Base-by-base conservation (phyloP, 768 basidiomycete genomes). In the Lactarius hengduanensis region DNA sequence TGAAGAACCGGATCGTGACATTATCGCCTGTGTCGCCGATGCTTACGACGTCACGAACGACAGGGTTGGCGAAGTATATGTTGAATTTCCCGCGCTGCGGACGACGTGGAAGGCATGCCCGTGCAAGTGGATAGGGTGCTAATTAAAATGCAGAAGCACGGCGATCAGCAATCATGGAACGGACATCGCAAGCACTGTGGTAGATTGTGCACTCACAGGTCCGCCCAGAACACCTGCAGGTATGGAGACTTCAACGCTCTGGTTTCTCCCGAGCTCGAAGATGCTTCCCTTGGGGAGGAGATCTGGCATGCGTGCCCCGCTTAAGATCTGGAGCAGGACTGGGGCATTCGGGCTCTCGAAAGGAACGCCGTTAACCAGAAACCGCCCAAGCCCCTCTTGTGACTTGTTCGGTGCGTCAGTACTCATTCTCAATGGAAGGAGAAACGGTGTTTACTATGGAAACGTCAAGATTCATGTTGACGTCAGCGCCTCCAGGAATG, bases 241-340 rank as follows among this genome's bases (percentile, higher is more conserved):
- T 5, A 58, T 58, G 13, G 75, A 74, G 18, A 84, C 72, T 68
- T 84, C 82, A 20, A 84, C 80, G 57, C 72, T 80, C 66, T 69
- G 79, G 64, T 84, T 81, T 4, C 71, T 74, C 0, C 81, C 82
- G 16, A 87, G 8, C 8, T 10, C n/a, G 68, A 81, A 82, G 11
- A 86, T 76, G 15, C 77, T 78, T 7, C 83, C 84, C 0, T 59
- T n/a, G 0, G 84, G 87, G 43, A 86, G 73, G 30, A 88, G 76
- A 5, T 40, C 3, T 15, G 38, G 16, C 38, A 15, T 0, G 16
- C 4, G 13, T 40, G 1, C 38, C 5, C 38, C 38, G 0, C 80
- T 85, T 40, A 87, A 71, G 34, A 87, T 82, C 68, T 87, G 86
- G 15, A 87, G 78, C 16, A 87, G 78, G 16, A 85, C 80, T 6